phyloP scores from a whole-genome alignment of 108 stramenopile species.

The Schizochytrium sp. region DNA sequence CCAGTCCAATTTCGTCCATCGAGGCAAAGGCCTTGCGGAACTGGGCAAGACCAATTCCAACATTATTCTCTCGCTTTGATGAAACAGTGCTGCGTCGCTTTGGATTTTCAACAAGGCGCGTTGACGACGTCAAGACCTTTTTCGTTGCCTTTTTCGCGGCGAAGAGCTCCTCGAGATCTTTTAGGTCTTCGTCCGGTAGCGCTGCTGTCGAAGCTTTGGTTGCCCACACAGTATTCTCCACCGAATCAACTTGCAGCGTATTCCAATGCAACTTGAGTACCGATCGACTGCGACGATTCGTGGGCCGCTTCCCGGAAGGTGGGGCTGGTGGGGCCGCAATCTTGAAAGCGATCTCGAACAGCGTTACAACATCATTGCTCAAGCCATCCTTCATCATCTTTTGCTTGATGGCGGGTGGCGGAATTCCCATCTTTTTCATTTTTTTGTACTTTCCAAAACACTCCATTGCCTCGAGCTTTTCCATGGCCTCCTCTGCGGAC shows the following conservation, averaged over 20 bases:
- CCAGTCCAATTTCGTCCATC: background rate
- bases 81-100: background rate
- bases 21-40: background rate
- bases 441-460: background rate
- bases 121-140: background rate
- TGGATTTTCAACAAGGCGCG: background rate
- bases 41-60: background rate
- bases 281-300: background rate
- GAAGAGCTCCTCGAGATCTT: background rate
- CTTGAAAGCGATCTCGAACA: background rate
- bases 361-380: background rate
- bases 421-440: slow-evolving; percentile 12
- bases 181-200: background rate
- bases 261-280: background rate
- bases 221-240: slow-evolving; percentile 5
- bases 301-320: background rate
- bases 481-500: background rate
- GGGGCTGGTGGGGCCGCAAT: background rate
- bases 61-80: slow-evolving; percentile 2
- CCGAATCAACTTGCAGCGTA: background rate
- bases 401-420: background rate
- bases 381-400: background rate
- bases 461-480: background rate
- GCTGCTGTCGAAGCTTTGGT: background rate
- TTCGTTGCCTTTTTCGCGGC: background rate